phyloP scores from a whole-genome alignment of 1,284 basidiomycete species.

The Fomitiporia mediterranea region DNA sequence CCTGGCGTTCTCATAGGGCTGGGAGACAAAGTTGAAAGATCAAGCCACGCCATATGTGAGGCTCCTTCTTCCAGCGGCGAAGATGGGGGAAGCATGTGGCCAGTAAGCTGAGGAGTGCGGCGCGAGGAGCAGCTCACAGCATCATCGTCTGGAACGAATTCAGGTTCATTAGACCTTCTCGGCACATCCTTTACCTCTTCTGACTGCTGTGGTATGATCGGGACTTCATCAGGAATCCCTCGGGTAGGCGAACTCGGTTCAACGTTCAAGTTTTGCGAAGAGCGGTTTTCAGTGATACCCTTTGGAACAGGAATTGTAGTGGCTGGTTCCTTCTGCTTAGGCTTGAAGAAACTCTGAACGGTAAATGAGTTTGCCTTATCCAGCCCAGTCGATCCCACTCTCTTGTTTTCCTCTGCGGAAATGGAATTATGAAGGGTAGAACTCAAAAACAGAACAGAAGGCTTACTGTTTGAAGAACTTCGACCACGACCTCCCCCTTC shows the following conservation, averaged over 20 bases:
- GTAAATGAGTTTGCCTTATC: background rate
- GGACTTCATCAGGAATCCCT: background rate
- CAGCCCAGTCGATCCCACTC: background rate
- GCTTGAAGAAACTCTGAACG: slow-evolving; percentile 1
- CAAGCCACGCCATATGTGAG: slow-evolving; percentile 2
- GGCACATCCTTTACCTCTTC: background rate
- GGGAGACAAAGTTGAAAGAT: background rate
- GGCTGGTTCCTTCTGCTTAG: background rate
- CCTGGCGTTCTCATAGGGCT: slow-evolving; percentile 3
- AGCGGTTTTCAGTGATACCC: background rate
- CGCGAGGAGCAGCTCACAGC: background rate
- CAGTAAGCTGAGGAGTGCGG: background rate
- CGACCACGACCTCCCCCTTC: slow-evolving; percentile 48
- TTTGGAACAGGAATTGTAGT: background rate
- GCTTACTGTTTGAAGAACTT: slow-evolving; percentile 55
- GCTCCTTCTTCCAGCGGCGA: slow-evolving; percentile 8
- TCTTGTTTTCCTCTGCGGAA: slow-evolving; percentile 18
- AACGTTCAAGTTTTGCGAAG: background rate
- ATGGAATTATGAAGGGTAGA: background rate
- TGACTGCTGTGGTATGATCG: background rate
- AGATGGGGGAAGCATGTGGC: slow-evolving; percentile 8
- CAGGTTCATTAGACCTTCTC: background rate
- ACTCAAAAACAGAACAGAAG: background rate
- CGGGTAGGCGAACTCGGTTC: background rate
- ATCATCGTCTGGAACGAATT: background rate